These are phyloP conservation scores for Lichtheimia ornata DNA, from an alignment of 371 early-diverging fungal species.

Conservation along the genomic window DNA sequence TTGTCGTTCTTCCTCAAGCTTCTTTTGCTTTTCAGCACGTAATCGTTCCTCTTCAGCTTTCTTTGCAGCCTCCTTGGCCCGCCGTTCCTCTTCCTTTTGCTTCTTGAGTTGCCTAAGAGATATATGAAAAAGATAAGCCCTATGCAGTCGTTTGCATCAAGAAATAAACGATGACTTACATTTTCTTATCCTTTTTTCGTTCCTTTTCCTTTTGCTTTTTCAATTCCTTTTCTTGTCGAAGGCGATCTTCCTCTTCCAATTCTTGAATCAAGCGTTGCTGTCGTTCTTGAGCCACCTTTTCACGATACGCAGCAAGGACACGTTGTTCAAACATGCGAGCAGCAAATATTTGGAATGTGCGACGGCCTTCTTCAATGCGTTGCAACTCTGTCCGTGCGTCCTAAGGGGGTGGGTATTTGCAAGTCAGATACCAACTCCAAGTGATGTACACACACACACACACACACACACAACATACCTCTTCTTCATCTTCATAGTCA, in stretches of 20 bases:
- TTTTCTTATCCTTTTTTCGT: constrained; percentile 58
- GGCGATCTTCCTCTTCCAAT: constrained; percentile 74
- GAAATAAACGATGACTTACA: constrained; percentile 21
- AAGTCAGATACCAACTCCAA: background rate
- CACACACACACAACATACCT: constrained; percentile 25
- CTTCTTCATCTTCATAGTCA: constrained; percentile 34
- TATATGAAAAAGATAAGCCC: background rate
- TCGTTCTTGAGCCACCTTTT: constrained; percentile 82
- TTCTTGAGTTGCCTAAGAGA: constrained; percentile 22
- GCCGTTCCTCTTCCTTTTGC: constrained; percentile 32
- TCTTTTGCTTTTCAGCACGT: constrained; percentile 3
- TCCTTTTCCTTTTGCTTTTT: constrained; percentile 67
- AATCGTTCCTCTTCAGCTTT: constrained; percentile 28
- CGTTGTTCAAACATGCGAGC: constrained; percentile 94
- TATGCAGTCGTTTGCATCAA: background rate
- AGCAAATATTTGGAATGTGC: constrained; percentile 91
- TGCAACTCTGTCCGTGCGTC: constrained; percentile 77
- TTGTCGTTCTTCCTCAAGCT: constrained; percentile 22
- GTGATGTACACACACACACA: background rate
- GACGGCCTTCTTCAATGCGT: constrained; percentile 86
- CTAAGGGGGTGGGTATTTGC: constrained; percentile 27
- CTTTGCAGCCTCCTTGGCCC: constrained; percentile 31
- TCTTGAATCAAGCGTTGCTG: constrained; percentile 78
- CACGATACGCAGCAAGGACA: constrained; percentile 84
- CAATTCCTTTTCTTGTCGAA: constrained; percentile 64